phyloP scores from a whole-genome alignment of 768 basidiomycete genomes.

The Fomitopsis serialis region DNA sequence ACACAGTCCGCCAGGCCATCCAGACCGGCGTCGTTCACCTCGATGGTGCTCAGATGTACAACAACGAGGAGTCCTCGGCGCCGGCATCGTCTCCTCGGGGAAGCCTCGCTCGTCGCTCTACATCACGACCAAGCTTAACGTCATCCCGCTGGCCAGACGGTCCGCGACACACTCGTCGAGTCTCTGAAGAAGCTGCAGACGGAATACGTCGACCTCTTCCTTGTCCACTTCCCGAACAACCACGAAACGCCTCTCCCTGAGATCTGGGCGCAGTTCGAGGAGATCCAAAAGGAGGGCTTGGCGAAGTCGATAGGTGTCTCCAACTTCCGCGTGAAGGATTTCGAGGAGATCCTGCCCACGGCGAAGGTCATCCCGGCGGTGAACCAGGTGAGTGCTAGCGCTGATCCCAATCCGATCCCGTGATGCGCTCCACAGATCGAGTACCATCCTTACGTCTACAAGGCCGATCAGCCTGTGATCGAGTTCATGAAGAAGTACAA shows the following conservation, averaged over 20 bases:
- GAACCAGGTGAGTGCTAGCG: slow-evolving; percentile 39
- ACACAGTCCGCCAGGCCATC: slow-evolving; percentile 25
- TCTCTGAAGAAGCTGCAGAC: slow-evolving; percentile 37
- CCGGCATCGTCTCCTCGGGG: slow-evolving; percentile 27
- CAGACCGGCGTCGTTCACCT: slow-evolving; percentile 31
- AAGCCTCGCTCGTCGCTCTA: slow-evolving; percentile 33
- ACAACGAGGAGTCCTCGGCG: slow-evolving; percentile 34
- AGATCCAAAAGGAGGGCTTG: slow-evolving; percentile 35
- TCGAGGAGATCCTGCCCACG: slow-evolving; percentile 38
- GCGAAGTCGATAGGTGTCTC: slow-evolving; percentile 43
- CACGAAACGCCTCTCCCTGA: slow-evolving; percentile 22
- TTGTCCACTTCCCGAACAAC: slow-evolving; percentile 35
- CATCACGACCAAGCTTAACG: slow-evolving; percentile 37
- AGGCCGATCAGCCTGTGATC: slow-evolving; percentile 32
- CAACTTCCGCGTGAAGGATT: slow-evolving; percentile 42
- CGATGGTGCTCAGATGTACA: slow-evolving; percentile 34
- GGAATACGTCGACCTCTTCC: slow-evolving; percentile 38
- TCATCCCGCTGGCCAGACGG: slow-evolving; percentile 27
- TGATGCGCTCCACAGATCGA: slow-evolving; percentile 33
- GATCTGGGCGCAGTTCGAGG: slow-evolving; percentile 42
- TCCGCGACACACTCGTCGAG: slow-evolving; percentile 30
- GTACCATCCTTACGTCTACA: slow-evolving; percentile 47
- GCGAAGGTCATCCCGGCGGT: slow-evolving; percentile 44
- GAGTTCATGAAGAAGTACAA: slow-evolving; percentile 29
- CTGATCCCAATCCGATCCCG: no score